Evolutionary conservation across 1,139 yeast genomes (phyloP).

Genomic region (Blastobotrys aristatus): DNA sequence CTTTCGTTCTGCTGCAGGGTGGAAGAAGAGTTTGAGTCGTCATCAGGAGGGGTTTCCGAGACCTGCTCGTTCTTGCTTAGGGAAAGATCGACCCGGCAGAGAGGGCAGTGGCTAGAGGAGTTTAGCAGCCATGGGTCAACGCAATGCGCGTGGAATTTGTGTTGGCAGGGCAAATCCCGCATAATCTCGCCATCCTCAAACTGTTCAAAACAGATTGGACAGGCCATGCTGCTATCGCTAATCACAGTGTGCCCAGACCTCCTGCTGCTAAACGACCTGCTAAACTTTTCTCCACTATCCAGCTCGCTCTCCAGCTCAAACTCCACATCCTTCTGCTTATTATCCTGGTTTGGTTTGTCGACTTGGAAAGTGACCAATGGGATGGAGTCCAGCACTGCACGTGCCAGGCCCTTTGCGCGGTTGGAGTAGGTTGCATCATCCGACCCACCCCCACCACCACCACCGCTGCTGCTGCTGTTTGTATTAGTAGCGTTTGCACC

Average conservation of each 20-base stretch:
- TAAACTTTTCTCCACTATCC: not conserved
- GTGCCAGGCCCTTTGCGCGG: constrained; percentile 34
- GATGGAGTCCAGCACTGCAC: constrained; percentile 37
- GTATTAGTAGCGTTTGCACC: constrained; percentile 11
- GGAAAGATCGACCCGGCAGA: constrained; percentile 62
- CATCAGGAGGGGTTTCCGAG: constrained; percentile 25
- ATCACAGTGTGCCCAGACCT: constrained; percentile 30
- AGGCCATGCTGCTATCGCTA: constrained; percentile 52
- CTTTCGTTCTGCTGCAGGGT: not conserved
- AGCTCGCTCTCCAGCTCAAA: not conserved
- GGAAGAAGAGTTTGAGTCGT: not conserved
- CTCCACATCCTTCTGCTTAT: constrained; percentile 1
- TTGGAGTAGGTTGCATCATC: constrained; percentile 18
- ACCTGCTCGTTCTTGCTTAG: constrained; percentile 25
- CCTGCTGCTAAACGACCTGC: not conserved
- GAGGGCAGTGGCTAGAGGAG: constrained; percentile 75
- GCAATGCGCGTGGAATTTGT: constrained; percentile 74
- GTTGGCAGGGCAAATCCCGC: constrained; percentile 74
- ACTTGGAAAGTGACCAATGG: constrained; percentile 31
- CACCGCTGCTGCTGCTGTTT: constrained; percentile 17
- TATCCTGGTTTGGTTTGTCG: too few relatives aligned
- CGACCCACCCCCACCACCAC: constrained; percentile 20
- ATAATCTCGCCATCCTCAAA: constrained; percentile 49
- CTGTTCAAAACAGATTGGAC: constrained; percentile 75
- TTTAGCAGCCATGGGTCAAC: constrained; percentile 78